Percentiles rank a stretch among this genome's conserved stretches.
These are phyloP conservation scores for Scopulariopsis brevicaulis DNA, from an alignment of 2,329 filamentous ascomycete genomes.

Conservation along the genomic window DNA sequence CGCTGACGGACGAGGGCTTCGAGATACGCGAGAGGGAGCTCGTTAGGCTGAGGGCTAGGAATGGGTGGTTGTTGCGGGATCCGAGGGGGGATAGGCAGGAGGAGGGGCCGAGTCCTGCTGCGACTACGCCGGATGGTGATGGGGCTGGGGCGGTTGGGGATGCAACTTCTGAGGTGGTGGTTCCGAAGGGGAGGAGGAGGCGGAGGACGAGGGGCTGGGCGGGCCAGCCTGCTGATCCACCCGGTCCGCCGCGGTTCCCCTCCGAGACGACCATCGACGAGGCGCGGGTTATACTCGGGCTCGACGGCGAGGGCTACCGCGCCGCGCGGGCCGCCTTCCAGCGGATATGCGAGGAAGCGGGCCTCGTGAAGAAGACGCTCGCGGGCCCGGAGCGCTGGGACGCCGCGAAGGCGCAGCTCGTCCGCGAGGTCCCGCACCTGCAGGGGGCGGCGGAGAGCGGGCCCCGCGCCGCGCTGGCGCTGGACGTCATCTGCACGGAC, in stretches of 20 bases:
- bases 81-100: slow-evolving; percentile 42
- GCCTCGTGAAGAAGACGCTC: slow-evolving; percentile 64
- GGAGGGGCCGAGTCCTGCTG: neutral
- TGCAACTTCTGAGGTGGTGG: neutral
- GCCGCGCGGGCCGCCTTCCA: slow-evolving; percentile 56
- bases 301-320: slow-evolving; percentile 54
- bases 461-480: slow-evolving; percentile 41
- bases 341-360: slow-evolving; percentile 54
- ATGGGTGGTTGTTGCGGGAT: slow-evolving; percentile 55
- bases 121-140: neutral
- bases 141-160: neutral
- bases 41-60: slow-evolving; percentile 55
- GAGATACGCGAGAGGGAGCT: slow-evolving; percentile 61
- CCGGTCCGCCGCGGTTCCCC: slow-evolving; percentile 62
- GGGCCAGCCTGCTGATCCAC: slow-evolving; percentile 54
- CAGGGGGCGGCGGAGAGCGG: slow-evolving; percentile 44
- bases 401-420: slow-evolving; percentile 53
- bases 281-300: slow-evolving; percentile 55
- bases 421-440: slow-evolving; percentile 53
- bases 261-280: slow-evolving; percentile 77
- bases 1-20: slow-evolving; percentile 61
- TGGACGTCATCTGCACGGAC: slow-evolving; percentile 72
- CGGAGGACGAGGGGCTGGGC: slow-evolving; percentile 54
- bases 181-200: slow-evolving; percentile 2
- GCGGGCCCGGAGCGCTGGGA: slow-evolving; percentile 67